Evolutionary conservation across 129 eudicot species (phyloP).

Genomic region (Daucus carota): DNA sequence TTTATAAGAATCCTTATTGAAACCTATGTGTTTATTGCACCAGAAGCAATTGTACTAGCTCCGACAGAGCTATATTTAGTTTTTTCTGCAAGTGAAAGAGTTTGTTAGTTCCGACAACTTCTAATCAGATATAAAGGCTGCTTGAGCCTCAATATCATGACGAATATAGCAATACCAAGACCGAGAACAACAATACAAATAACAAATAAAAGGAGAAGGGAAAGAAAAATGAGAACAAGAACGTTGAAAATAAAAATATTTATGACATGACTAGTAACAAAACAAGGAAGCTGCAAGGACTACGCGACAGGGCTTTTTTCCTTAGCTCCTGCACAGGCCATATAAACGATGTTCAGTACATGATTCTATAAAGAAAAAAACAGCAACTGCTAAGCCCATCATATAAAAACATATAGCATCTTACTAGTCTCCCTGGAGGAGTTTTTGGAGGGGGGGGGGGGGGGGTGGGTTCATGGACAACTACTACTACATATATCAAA

Average conservation of each 20-base stretch:
- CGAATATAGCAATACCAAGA: background rate
- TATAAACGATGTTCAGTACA: conserved; percentile 1
- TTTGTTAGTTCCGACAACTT: conserved; percentile 23
- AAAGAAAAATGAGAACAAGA: background rate
- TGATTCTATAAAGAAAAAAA: background rate
- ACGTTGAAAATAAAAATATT: background rate
- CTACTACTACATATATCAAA: background rate
- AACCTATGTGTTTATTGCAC: conserved; percentile 40
- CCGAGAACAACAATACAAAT: background rate
- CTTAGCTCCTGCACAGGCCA: conserved; percentile 53
- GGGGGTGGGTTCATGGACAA: background rate
- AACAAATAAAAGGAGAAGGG: background rate
- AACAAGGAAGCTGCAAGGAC: conserved; percentile 49
- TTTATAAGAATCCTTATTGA: conserved; percentile 38
- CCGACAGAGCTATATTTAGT: conserved; percentile 32
- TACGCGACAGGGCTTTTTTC: conserved; percentile 57
- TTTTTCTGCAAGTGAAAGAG: conserved; percentile 29
- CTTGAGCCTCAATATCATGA: conserved; percentile 40
- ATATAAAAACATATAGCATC: background rate
- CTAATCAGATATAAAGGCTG: conserved; percentile 14
- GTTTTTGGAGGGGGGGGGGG: background rate
- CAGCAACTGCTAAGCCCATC: background rate
- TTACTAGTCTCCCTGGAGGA: background rate
- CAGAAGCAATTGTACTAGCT: conserved; percentile 37
- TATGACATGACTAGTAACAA: background rate